Conservation (phyloP, 768 basidiomycete genomes). For the Termitomyces sp. region DNA sequence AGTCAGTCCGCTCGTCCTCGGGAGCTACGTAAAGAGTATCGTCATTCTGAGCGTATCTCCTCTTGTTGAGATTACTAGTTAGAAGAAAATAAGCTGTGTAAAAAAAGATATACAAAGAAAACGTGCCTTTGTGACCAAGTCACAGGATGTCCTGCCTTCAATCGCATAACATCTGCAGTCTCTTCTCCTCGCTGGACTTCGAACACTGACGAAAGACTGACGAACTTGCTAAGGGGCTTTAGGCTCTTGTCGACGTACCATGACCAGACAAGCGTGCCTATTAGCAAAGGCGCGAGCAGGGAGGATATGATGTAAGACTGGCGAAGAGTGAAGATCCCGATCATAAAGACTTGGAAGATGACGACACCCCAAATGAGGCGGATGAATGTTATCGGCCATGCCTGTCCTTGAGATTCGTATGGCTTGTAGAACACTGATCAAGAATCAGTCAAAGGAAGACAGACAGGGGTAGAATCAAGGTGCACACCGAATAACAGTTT, state of each 20-base stretch:
- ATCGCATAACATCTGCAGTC: slow-evolving; percentile 66
- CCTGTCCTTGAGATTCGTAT: slow-evolving; percentile 95
- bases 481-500: slow-evolving; percentile 86
- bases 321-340: slow-evolving; percentile 77
- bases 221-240: slow-evolving; percentile 70
- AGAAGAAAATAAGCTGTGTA: not conserved
- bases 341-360: slow-evolving; percentile 96
- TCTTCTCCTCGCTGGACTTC: slow-evolving; percentile 91
- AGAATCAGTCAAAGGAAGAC: not conserved
- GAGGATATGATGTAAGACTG: slow-evolving; percentile 45
- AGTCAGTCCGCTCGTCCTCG: slow-evolving; percentile 88
- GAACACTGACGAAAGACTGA: slow-evolving; percentile 79
- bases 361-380: slow-evolving; percentile 90
- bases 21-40: slow-evolving; percentile 95
- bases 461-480: not conserved
- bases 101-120: not conserved
- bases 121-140: slow-evolving; percentile 82
- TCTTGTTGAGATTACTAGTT: slow-evolving; percentile 70
- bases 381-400: slow-evolving; percentile 93
- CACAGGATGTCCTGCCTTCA: slow-evolving; percentile 82
- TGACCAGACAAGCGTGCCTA: slow-evolving; percentile 72
- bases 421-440: slow-evolving; percentile 92
- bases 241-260: slow-evolving; percentile 70
- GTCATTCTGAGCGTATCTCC: slow-evolving; percentile 89
- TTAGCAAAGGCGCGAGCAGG: slow-evolving; percentile 68